phyloP scores from a whole-genome alignment of 2,329 filamentous ascomycete species.

The Fusarium tjaetaba region DNA sequence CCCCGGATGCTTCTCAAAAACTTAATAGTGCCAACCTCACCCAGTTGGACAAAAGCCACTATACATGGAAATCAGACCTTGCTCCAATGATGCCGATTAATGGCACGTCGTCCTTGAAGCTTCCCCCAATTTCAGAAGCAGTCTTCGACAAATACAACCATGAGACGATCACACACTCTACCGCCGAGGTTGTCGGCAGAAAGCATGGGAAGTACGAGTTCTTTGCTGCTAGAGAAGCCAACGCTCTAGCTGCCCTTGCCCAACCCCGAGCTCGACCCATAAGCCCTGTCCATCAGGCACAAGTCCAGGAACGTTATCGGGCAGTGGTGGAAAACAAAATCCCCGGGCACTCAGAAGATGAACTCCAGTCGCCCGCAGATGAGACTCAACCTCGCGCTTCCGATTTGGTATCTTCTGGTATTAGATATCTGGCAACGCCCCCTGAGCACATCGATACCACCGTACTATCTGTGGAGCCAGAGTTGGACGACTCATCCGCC shows the following conservation, averaged over 20 bases:
- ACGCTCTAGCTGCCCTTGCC: conserved; percentile 7
- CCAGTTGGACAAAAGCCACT: not conserved
- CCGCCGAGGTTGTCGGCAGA: conserved; percentile 47
- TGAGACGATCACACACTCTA: not conserved
- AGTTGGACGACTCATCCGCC: conserved; percentile 46
- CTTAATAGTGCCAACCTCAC: not conserved
- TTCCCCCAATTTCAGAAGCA: conserved; percentile 36
- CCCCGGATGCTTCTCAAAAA: not conserved
- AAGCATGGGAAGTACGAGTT: conserved; percentile 52
- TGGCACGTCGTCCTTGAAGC: not conserved
- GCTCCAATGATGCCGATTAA: conserved; percentile 9
- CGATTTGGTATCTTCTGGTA: conserved; percentile 45
- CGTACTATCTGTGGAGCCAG: not conserved
- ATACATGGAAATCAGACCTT: conserved; percentile 4
- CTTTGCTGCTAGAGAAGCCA: conserved; percentile 54
- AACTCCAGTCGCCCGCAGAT: not conserved
- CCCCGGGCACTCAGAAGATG: not conserved
- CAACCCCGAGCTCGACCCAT: not conserved
- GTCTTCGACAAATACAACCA: not conserved
- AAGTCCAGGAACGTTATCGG: not conserved
- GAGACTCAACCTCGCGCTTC: conserved; percentile 4
- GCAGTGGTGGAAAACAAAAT: not conserved
- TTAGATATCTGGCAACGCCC: conserved; percentile 45
- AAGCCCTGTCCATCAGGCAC: not conserved
- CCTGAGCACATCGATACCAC: conserved; percentile 6